Percentiles rank a stretch among this genome's conserved stretches.
These are phyloP conservation scores for Ilyonectria mors-panacis DNA, from an alignment of 2,329 filamentous ascomycete species.

Conservation along the genomic window DNA sequence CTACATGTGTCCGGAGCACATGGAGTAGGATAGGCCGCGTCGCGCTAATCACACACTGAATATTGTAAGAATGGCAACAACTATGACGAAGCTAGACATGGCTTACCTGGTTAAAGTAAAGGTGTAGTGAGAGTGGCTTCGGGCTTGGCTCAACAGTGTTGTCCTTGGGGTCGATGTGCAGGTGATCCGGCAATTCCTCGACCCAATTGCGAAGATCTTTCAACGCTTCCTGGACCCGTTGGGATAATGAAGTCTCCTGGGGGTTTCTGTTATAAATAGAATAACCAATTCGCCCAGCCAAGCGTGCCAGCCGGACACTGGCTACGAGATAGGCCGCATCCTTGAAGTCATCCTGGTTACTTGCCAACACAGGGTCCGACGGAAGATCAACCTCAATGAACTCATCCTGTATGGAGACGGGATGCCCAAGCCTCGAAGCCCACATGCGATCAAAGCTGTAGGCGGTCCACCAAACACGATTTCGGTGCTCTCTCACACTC, in stretches of 20 bases:
- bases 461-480: constrained; percentile 32
- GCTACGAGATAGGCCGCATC: constrained; percentile 53
- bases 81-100: fast-evolving
- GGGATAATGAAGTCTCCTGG: constrained; percentile 49
- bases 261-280: constrained; percentile 52
- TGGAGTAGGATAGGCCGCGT: constrained; percentile 55
- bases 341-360: constrained; percentile 49
- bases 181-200: constrained; percentile 49
- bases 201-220: constrained; percentile 51
- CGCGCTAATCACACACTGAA: constrained; percentile 51
- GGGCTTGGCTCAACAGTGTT: constrained; percentile 38
- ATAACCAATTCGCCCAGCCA: constrained; percentile 47
- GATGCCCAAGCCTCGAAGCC: constrained; percentile 64
- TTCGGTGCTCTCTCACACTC: constrained; percentile 56
- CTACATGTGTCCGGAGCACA: constrained; percentile 50
- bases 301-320: constrained; percentile 56
- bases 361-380: constrained; percentile 50
- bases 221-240: constrained; percentile 51
- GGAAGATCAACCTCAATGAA: constrained; percentile 63
- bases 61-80: background rate
- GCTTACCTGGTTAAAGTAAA: constrained; percentile 51
- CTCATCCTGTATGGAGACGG: constrained; percentile 63
- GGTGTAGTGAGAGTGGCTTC: constrained; percentile 52
- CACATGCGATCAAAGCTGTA: constrained; percentile 58
- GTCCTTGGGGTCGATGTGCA: constrained; percentile 50